phyloP scores from a whole-genome alignment of 352 stramenopile genomes.

The Phytophthora ramorum region DNA sequence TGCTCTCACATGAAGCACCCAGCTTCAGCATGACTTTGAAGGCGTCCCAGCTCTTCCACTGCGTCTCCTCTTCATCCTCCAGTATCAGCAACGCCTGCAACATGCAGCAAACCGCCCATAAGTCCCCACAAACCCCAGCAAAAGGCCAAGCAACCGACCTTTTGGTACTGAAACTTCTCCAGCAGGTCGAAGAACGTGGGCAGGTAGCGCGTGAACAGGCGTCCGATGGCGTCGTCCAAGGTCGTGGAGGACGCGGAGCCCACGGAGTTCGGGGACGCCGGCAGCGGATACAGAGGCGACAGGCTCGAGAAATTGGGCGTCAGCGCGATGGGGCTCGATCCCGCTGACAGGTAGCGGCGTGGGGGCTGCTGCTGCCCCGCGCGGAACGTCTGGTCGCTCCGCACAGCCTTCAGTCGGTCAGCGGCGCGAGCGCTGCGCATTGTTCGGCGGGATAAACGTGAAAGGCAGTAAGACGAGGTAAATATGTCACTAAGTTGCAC shows the following conservation, averaged over 20 bases:
- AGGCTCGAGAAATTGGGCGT: constrained; percentile 52
- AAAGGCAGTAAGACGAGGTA: neutral
- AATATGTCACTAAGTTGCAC: no score
- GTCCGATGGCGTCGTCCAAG: constrained; percentile 56
- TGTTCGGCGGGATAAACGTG: neutral
- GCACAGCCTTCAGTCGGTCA: constrained; percentile 17
- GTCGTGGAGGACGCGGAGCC: constrained; percentile 26
- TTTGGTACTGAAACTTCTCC: constrained; percentile 68
- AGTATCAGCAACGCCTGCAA: constrained; percentile 49
- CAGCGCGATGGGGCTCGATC: constrained; percentile 52
- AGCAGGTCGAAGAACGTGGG: constrained; percentile 69
- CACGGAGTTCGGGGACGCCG: constrained; percentile 27
- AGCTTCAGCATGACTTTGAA: constrained; percentile 68
- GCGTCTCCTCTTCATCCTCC: constrained; percentile 46
- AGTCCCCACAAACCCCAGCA: neutral
- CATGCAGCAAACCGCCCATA: neutral
- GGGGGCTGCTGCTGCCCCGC: constrained; percentile 18
- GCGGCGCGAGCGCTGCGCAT: constrained; percentile 15
- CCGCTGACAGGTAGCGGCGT: constrained; percentile 45
- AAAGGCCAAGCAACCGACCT: constrained; percentile 27
- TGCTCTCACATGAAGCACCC: constrained; percentile 71
- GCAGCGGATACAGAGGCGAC: constrained; percentile 52
- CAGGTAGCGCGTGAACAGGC: constrained; percentile 59
- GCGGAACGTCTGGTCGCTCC: constrained; percentile 31
- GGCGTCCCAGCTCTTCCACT: constrained; percentile 59